Evolutionary conservation across 2,329 filamentous ascomycete species (phyloP), one percentile per base, ranked within the genome.

Genomic region (Venturia aucupariae): DNA sequence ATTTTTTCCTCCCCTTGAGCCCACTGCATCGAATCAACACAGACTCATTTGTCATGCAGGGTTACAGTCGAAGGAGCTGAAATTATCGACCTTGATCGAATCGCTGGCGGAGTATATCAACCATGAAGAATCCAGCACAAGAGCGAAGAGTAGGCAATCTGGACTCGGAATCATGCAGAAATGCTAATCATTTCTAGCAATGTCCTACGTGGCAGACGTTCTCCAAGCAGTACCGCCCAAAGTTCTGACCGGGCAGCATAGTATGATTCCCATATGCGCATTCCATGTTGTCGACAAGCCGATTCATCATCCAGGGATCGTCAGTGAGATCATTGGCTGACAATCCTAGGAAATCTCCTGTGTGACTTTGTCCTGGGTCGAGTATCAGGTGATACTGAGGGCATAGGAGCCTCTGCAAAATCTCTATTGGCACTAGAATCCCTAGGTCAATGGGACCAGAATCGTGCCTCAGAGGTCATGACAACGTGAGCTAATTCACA

Each of bases 91-190:
- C 63, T 75, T 88, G 61, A 82, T 89, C 64, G 83, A 86, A 70
- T 84, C 83, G 55, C 77, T 88, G 39, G 84, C 84, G 24, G 84
- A 87, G 72, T 88, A 87, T 69, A 81, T 89, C 70, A 88, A 87
- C 68, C 83, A 86, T 72, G 84, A 87, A 69, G 84, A 88, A 75
- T 78, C 79, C 27, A 78, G 80, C 17, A 77, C 84, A 54, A 79
- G 86, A 46, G 80, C 81, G n/a, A 86, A 86, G 73, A 81, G 83
- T 71, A 75, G 78, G 66, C 76, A 38, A 39, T 11, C 27, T 35
- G 22, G 44, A 62, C 32, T 46, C 19, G 22, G 24, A 54, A 32
- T 24, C 32, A 22, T 35, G 30, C 15, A 32, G 24, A 57, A 3
- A n/a, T 57, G 44, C 66, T 69, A 41, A 68, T 61, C 5, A 62